Conservation (phyloP, 306 rosid species). For the Sicyos baderoa region DNA sequence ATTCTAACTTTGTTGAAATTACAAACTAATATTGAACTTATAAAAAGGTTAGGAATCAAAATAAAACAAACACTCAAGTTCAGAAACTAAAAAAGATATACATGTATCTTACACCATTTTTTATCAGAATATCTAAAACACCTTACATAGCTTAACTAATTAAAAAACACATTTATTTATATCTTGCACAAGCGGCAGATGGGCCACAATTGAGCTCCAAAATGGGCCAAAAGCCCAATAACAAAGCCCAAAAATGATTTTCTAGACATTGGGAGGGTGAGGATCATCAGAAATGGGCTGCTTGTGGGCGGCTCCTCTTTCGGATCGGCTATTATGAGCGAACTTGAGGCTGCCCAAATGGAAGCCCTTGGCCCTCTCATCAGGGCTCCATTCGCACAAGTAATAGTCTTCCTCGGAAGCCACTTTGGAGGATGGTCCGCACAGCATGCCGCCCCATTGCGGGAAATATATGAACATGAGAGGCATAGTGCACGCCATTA, state of each 20-base stretch:
- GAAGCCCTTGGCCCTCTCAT: conserved; percentile 49
- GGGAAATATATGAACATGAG: conserved; percentile 53
- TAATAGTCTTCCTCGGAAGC: conserved; percentile 71
- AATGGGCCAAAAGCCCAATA: background rate
- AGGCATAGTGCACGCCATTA: conserved; percentile 58
- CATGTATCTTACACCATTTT: background rate
- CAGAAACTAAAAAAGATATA: no score
- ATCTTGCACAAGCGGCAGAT: no score
- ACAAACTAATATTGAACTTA: no score
- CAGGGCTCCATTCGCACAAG: conserved; percentile 55
- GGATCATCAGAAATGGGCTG: conserved; percentile 32
- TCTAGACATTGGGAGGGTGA: conserved; percentile 14
- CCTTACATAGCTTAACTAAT: background rate
- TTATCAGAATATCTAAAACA: no score
- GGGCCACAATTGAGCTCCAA: no score
- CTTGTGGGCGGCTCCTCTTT: conserved; percentile 36
- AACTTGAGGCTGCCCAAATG: conserved; percentile 60
- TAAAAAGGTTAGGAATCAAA: no score
- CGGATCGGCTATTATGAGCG: conserved; percentile 63
- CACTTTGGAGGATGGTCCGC: conserved; percentile 42
- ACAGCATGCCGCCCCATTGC: conserved; percentile 85
- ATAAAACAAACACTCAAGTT: no score
- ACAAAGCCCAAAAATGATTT: background rate
- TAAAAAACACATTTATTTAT: no score
- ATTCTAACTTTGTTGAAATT: no score